phyloP scores from a whole-genome alignment of 1,284 basidiomycete genomes.

The Agaricales sp. region DNA sequence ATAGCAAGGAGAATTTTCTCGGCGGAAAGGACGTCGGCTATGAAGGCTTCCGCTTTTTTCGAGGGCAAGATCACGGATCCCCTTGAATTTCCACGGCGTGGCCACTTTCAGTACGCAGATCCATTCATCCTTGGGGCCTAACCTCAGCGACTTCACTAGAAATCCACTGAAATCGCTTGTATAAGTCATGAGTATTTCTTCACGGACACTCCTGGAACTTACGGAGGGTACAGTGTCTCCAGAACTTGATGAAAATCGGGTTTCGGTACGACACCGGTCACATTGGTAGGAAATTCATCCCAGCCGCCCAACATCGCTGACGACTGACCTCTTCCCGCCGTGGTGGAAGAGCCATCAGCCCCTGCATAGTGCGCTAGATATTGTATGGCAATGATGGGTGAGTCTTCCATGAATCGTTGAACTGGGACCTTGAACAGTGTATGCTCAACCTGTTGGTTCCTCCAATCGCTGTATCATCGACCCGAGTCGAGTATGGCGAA shows the following conservation, averaged over 20 bases:
- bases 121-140: slow-evolving; percentile 1
- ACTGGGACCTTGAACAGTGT: not conserved
- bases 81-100: slow-evolving; percentile 3
- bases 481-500: too few relatives aligned
- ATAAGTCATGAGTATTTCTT: not conserved
- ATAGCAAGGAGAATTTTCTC: not conserved
- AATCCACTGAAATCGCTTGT: not conserved
- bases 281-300: not conserved
- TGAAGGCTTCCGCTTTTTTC: not conserved
- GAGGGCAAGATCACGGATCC: not conserved
- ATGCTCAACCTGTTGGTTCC: not conserved
- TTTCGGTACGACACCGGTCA: not conserved
- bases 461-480: too few relatives aligned
- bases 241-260: not conserved
- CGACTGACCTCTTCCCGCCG: too few relatives aligned
- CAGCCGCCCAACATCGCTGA: not conserved
- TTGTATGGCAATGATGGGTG: not conserved
- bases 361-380: not conserved
- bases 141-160: not conserved
- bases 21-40: not conserved
- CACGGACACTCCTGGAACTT: not conserved
- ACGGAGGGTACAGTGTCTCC: too few relatives aligned
- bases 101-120: slow-evolving; percentile 1
- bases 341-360: not conserved
- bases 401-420: not conserved